These are phyloP conservation scores for Starmerella tilneyi DNA, from an alignment of 805 yeast genomes.

Conservation along the genomic window DNA sequence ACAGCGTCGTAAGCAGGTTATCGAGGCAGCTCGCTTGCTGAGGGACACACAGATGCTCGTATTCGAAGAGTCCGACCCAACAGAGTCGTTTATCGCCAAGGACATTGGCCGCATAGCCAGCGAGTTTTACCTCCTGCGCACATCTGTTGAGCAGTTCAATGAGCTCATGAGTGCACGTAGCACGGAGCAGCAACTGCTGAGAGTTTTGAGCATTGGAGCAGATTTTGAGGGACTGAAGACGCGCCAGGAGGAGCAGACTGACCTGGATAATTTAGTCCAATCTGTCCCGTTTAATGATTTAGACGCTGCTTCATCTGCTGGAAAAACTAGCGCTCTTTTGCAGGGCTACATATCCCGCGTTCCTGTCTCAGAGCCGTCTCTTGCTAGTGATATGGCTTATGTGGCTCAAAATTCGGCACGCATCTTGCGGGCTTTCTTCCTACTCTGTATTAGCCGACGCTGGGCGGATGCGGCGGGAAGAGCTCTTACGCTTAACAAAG, in stretches of 20 bases:
- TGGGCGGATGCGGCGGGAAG: conserved; percentile 80
- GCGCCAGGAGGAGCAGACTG: conserved; percentile 77
- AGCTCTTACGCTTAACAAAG: conserved; percentile 70
- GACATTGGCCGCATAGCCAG: conserved; percentile 92
- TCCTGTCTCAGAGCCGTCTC: conserved; percentile 61
- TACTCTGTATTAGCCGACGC: conserved; percentile 75
- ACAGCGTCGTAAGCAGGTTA: conserved; percentile 63
- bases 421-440: conserved; percentile 80
- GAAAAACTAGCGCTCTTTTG: conserved; percentile 75
- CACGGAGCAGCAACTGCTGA: conserved; percentile 81
- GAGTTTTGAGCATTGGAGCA: conserved; percentile 81
- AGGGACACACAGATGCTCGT: conserved; percentile 87
- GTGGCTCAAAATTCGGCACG: conserved; percentile 94
- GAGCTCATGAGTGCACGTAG: conserved; percentile 74
- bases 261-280: conserved; percentile 53
- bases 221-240: conserved; percentile 86
- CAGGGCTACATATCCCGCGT: conserved; percentile 83
- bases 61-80: conserved; percentile 63
- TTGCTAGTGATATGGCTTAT: conserved; percentile 77
- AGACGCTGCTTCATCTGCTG: conserved; percentile 35
- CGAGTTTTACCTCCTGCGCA: conserved; percentile 77
- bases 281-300: conserved; percentile 23
- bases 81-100: conserved; percentile 63
- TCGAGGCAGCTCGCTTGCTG: conserved; percentile 70
- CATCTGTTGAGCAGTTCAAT: conserved; percentile 81